Evolutionary conservation across 495 filamentous ascomycete genomes (phyloP), one percentile per base, ranked within the genome.

Genomic region (Penicillium cosmopolitanum): DNA sequence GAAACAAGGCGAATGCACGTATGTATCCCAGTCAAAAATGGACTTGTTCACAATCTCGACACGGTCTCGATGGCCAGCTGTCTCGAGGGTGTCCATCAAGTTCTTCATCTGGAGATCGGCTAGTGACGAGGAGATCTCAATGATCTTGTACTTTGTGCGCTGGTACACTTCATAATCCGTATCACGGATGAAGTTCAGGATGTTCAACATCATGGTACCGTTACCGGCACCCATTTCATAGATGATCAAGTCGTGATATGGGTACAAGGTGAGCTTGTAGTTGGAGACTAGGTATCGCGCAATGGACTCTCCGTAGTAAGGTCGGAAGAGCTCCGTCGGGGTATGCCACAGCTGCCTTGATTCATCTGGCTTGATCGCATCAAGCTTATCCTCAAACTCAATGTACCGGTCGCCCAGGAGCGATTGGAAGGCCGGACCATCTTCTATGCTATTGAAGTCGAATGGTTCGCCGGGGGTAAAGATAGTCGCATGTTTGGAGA

Each of bases 201-300:
- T 93, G 72, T 99, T 98, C 63, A 92, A 81, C 95, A 99, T 99
- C 66, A 99, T 83, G 4, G 96, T 99, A 44, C 95, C 95, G 67
- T 97, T 95, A 56, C 95, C 95, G 50, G 95, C 95, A 19, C 95
- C 95, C 86, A 99, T 93, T 73, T 99, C 95, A 82, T 97, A 99
- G 67, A 99, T 96, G 60, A 96, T 91, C 50, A 99, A 85, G 77
- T 99, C 95, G 74, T 96, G 87, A 80, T 97, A 96, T 7, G 95
- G 96, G 74, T 93, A 97, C 21, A 92, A 85, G 25, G 89, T 90
- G 67, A 97, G 84, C 71, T 94, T 91, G 83, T 99, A 99, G 77
- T 99, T 97, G 54, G 90, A 87, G 53, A 98, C 84, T 6, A 99
- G 85, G 68, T 98, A 98, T 28, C 92, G 87, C 3, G 94, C 93